These are phyloP conservation scores for Phytophthora nicotianae DNA, from an alignment of 352 stramenopile genomes.

Conservation along the genomic window DNA sequence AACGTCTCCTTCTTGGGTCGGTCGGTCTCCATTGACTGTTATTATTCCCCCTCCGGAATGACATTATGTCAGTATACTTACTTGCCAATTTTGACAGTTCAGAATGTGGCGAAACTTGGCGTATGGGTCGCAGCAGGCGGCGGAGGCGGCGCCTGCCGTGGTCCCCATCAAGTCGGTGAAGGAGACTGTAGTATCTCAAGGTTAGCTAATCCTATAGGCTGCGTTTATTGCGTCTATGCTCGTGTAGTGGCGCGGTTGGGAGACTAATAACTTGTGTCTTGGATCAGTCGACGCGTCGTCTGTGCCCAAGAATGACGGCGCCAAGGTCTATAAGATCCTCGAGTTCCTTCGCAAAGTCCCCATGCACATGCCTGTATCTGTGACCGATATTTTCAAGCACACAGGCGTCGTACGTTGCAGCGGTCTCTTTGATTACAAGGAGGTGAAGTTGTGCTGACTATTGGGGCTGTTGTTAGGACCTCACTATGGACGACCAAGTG, in stretches of 20 bases:
- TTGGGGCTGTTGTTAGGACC: slow-evolving; percentile 42
- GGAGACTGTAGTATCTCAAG: slow-evolving; percentile 68
- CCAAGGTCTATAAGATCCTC: slow-evolving; percentile 89
- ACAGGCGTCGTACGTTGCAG: slow-evolving; percentile 74
- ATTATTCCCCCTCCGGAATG: slow-evolving; percentile 1
- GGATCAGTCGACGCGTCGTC: slow-evolving; percentile 71
- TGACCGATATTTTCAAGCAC: slow-evolving; percentile 80
- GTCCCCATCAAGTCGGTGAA: slow-evolving; percentile 55
- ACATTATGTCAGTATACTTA: slow-evolving; percentile 5
- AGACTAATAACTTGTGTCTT: slow-evolving; percentile 2
- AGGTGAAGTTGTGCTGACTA: slow-evolving; percentile 1
- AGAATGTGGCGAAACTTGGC: slow-evolving; percentile 80
- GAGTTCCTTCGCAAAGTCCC: slow-evolving; percentile 84
- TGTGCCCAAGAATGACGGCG: slow-evolving; percentile 85
- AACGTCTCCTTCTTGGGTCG: slow-evolving; percentile 37
- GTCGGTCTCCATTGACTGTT: slow-evolving; percentile 28
- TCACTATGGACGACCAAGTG: slow-evolving; percentile 84
- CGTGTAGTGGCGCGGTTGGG: neutral
- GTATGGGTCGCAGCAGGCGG: slow-evolving; percentile 78
- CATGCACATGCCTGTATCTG: slow-evolving; percentile 76
- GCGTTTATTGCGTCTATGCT: neutral
- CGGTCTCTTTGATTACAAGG: neutral
- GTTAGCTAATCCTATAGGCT: slow-evolving; percentile 26
- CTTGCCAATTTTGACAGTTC: neutral
- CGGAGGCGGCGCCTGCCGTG: slow-evolving; percentile 69